A percentile compares a stretch with the other conserved stretches of the same genome.
These are phyloP conservation scores for Umbelopsis sp. DNA, from an alignment of 192 early-diverging fungal genomes.

Conservation along the genomic window DNA sequence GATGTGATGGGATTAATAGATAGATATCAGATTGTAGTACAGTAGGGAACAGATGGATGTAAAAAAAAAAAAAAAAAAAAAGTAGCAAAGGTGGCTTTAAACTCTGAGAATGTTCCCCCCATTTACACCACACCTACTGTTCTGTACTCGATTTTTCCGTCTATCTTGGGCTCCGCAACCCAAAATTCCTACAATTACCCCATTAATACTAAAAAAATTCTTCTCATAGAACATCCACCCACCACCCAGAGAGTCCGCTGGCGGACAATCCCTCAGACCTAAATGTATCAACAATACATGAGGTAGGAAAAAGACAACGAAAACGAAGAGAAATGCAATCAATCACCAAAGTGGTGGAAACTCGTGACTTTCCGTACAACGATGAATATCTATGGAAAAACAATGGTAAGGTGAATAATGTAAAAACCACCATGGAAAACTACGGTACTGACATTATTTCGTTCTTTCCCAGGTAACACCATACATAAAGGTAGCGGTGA, in stretches of 20 bases:
- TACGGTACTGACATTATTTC: too few relatives aligned
- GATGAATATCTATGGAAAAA: conserved; percentile 56
- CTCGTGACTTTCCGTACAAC: conserved; percentile 42
- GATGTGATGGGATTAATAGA: background rate
- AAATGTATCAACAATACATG: background rate
- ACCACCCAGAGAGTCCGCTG: background rate
- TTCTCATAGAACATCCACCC: background rate
- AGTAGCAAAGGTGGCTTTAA: background rate
- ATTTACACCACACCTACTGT: too few relatives aligned
- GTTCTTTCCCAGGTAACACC: conserved; percentile 49
- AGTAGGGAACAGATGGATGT: background rate
- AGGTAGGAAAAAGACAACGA: conserved; percentile 32
- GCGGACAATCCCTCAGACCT: background rate
- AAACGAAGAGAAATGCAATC: conserved; percentile 63
- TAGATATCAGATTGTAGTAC: conserved; percentile 8
- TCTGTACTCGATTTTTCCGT: background rate
- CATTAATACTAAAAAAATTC: too few relatives aligned
- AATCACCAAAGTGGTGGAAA: conserved; percentile 58
- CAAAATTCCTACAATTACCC: too few relatives aligned
- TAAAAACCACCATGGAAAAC: too few relatives aligned
- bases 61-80: background rate
- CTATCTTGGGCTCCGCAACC: background rate
- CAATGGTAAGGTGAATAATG: conserved; percentile 51
- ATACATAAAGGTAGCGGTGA: conserved; percentile 57
- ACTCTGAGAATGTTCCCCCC: background rate